Percentiles rank a stretch among this genome's conserved stretches.
Evolutionary conservation across 2,329 filamentous ascomycete genomes (phyloP).

Genomic region (Ciborinia camelliae): DNA sequence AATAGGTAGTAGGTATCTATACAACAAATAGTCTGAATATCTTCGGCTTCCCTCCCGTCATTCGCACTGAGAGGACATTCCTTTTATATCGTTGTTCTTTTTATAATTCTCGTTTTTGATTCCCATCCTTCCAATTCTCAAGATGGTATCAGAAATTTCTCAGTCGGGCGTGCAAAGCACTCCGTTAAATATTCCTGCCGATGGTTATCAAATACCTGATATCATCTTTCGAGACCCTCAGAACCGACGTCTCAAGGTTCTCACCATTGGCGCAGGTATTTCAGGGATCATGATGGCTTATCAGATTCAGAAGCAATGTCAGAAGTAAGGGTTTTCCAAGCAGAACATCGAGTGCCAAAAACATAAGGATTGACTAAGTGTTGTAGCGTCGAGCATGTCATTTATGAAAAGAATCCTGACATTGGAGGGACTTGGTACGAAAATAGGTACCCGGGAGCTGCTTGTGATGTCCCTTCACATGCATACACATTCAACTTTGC

Average conservation of each 20-base stretch:
- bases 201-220: conserved; percentile 18
- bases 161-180: not conserved
- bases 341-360: not conserved
- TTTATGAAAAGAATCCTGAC: conserved; percentile 47
- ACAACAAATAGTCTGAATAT: too few relatives aligned
- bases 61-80: too few relatives aligned
- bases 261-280: conserved; percentile 49
- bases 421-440: conserved; percentile 47
- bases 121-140: not conserved
- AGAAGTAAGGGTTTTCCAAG: conserved; percentile 22
- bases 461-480: conserved; percentile 41
- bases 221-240: conserved; percentile 36
- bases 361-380: not conserved
- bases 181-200: not conserved
- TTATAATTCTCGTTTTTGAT: not conserved
- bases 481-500: conserved; percentile 51
- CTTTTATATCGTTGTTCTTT: too few relatives aligned
- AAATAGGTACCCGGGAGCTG: conserved; percentile 53
- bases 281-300: conserved; percentile 49
- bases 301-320: conserved; percentile 44
- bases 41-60: too few relatives aligned
- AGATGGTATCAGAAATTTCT: conserved; percentile 7
- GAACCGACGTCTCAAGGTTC: conserved; percentile 44
- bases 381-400: conserved; percentile 44
- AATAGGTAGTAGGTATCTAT: too few relatives aligned